phyloP scores from a whole-genome alignment of 2,329 filamentous ascomycete genomes.

The Coniochaeta pulveracea region DNA sequence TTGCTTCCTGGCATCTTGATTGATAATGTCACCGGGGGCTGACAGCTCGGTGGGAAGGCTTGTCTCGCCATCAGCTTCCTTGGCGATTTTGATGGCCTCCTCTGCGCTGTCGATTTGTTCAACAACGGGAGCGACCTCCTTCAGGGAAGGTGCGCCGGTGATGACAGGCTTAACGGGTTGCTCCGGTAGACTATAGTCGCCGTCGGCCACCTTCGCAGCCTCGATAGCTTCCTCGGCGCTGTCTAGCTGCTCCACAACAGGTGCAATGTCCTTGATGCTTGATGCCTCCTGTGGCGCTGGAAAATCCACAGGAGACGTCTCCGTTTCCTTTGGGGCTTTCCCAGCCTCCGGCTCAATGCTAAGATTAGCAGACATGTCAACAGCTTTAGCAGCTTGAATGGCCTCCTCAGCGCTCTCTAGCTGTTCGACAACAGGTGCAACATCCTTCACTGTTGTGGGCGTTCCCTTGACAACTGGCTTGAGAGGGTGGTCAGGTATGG shows the following conservation, averaged over 20 bases:
- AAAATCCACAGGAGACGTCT: no score
- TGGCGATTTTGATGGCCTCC: conserved; percentile 4
- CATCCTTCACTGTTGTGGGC: not conserved
- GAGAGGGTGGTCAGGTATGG: no score
- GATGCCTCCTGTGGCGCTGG: conserved; percentile 2
- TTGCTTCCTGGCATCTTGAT: no score
- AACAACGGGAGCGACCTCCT: conserved; percentile 12
- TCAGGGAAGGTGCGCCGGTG: no score
- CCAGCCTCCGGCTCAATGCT: conserved; percentile 4
- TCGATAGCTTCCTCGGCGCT: not conserved
- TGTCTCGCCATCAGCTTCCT: conserved; percentile 1
- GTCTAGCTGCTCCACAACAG: not conserved
- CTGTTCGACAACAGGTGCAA: not conserved
- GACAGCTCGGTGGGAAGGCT: no score
- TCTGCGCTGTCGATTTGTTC: conserved; percentile 13
- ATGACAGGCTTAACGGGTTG: no score
- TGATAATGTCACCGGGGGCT: no score
- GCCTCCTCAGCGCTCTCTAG: not conserved
- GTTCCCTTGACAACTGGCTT: no score
- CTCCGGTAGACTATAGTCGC: no score
- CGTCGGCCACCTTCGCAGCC: not conserved
- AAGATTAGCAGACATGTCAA: no score
- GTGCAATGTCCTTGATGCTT: conserved; percentile 5
- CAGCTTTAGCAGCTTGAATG: conserved; percentile 6
- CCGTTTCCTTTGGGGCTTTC: no score